Conservation (phyloP, 176 grass and related monocot species). For the Oryza coarctata region DNA sequence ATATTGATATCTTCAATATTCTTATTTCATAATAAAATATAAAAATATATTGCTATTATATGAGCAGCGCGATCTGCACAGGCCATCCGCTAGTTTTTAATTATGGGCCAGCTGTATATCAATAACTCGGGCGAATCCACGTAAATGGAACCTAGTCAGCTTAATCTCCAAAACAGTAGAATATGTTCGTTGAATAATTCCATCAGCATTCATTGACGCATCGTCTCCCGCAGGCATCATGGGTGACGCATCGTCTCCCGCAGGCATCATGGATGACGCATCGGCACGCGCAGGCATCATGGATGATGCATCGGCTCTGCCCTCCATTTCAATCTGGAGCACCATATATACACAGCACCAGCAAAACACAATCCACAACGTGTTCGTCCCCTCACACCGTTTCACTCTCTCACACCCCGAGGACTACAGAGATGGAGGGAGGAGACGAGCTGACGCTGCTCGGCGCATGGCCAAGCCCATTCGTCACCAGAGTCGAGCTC, state of each 20-base stretch:
- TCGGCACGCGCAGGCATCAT: not conserved
- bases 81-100: too few species aligned
- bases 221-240: not conserved
- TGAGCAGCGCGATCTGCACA: too few species aligned
- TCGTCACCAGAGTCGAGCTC: conserved; percentile 29
- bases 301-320: too few species aligned
- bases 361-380: not conserved
- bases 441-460: conserved; percentile 43
- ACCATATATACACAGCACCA: not conserved
- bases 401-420: too few species aligned
- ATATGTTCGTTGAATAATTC: not conserved
- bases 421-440: not conserved
- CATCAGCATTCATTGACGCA: not conserved
- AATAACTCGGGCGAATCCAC: too few species aligned
- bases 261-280: not conserved
- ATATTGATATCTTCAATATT: too few species aligned
- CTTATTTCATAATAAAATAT: too few species aligned
- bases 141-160: too few species aligned
- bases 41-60: too few species aligned
- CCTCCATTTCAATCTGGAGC: not conserved
- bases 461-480: conserved; percentile 34
- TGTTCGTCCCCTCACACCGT: not conserved
- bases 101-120: too few species aligned
- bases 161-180: too few species aligned
- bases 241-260: too few species aligned